Conservation (phyloP, 768 basidiomycete genomes). For the Boletus vinaceobasis region DNA sequence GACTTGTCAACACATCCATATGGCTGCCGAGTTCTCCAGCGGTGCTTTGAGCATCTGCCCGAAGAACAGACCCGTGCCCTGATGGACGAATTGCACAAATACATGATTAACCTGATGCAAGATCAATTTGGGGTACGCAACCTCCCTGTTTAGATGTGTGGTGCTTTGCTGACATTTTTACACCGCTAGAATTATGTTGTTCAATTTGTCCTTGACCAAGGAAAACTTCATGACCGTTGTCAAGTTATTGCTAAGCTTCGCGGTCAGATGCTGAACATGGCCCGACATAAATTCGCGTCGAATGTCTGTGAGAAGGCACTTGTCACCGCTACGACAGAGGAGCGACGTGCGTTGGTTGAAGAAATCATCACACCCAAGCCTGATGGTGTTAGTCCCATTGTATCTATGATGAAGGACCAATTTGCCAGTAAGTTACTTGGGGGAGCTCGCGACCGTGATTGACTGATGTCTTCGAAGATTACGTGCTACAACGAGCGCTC, state of each 20-base stretch:
- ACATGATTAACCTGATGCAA: conserved; percentile 71
- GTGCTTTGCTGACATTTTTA: conserved; percentile 5
- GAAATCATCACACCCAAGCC: conserved; percentile 70
- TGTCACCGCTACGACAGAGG: conserved; percentile 57
- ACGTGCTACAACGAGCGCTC: conserved; percentile 80
- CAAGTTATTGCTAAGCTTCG: conserved; percentile 65
- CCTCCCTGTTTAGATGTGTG: background rate
- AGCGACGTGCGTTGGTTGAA: conserved; percentile 67
- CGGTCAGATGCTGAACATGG: conserved; percentile 75
- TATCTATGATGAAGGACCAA: conserved; percentile 82
- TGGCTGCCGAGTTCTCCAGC: conserved; percentile 92
- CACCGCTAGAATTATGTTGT: conserved; percentile 82
- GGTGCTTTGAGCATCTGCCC: conserved; percentile 84
- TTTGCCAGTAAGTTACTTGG: conserved; percentile 68
- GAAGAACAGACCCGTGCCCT: conserved; percentile 63
- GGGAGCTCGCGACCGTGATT: background rate
- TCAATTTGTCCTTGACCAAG: conserved; percentile 87
- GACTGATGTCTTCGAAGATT: conserved; percentile 47
- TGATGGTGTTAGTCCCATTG: conserved; percentile 64
- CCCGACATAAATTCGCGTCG: conserved; percentile 89
- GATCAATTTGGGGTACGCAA: conserved; percentile 83
- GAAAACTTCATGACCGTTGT: conserved; percentile 63
- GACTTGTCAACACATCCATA: conserved; percentile 86
- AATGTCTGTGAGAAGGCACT: conserved; percentile 95
- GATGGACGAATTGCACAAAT: conserved; percentile 78